Conservation (phyloP, 768 basidiomycete genomes). For the Amanita phalloides region DNA sequence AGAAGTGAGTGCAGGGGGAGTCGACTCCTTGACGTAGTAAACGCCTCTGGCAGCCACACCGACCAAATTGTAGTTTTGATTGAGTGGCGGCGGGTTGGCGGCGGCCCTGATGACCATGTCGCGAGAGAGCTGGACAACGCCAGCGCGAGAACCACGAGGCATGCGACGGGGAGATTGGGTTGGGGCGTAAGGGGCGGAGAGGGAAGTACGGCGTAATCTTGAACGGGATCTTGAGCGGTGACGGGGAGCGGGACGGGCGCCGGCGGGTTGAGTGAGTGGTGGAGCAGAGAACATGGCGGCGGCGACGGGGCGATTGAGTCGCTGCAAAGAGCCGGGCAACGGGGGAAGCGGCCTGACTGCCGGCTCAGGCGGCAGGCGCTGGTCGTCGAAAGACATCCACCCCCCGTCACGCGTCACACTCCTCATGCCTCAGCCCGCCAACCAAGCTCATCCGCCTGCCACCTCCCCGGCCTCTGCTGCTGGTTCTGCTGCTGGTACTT, state of each 20-base stretch:
- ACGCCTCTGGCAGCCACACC: background rate
- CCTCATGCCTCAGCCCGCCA: background rate
- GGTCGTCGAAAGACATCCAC: background rate
- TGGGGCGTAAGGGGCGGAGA: no score
- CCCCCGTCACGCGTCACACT: background rate
- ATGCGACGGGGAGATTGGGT: no score
- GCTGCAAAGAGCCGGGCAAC: background rate
- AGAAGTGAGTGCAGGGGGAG: background rate
- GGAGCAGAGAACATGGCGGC: no score
- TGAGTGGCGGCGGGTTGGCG: background rate
- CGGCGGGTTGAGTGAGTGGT: no score
- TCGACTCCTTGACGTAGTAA: background rate
- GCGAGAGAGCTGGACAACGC: conserved; percentile 1
- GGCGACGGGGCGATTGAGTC: background rate
- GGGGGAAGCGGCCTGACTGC: background rate
- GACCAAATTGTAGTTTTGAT: conserved; percentile 1
- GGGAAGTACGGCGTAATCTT: background rate
- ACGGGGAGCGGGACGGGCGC: background rate
- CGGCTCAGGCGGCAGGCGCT: background rate
- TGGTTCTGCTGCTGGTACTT: no score
- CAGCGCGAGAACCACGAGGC: background rate
- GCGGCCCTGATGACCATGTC: conserved; percentile 1
- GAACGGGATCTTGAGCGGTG: background rate
- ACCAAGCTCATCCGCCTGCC: background rate
- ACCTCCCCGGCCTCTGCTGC: background rate